A percentile compares a stretch with the other conserved stretches of the same genome.
phyloP scores from a whole-genome alignment of 2,329 filamentous ascomycete species.

The Pseudocercospora macadamiae region DNA sequence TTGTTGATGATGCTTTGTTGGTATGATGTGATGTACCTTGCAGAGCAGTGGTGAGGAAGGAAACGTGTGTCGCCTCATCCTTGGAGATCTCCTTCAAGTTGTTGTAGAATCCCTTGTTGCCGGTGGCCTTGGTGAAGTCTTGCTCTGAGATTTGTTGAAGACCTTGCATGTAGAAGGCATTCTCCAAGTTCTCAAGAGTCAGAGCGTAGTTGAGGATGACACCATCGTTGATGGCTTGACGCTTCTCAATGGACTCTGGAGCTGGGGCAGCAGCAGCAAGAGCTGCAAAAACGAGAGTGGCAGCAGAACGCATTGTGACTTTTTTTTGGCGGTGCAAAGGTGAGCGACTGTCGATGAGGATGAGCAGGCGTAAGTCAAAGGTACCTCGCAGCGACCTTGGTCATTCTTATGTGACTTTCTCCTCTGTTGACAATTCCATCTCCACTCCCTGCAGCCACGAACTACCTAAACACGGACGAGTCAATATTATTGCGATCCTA shows the following conservation, averaged over 20 bases:
- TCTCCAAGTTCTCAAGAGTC: conserved; percentile 56
- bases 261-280: conserved; percentile 24
- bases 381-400: not conserved
- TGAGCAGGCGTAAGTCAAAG: not conserved
- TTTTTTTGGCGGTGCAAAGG: not conserved
- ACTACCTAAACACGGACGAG: not conserved
- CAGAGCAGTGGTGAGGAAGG: conserved; percentile 55
- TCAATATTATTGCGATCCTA: conserved; percentile 1
- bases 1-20: not conserved
- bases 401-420: not conserved
- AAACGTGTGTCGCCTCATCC: conserved; percentile 63
- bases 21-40: conserved; percentile 14
- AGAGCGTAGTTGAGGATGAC: conserved; percentile 48
- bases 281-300: conserved; percentile 25
- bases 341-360: not conserved
- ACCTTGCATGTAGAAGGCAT: conserved; percentile 64
- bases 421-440: not conserved
- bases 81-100: conserved; percentile 59
- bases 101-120: conserved; percentile 56
- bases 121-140: conserved; percentile 57
- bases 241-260: conserved; percentile 15
- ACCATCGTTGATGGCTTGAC: conserved; percentile 23
- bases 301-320: conserved; percentile 25
- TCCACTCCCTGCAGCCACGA: not conserved
- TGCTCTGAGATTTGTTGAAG: conserved; percentile 59